phyloP scores from a whole-genome alignment of 2,329 filamentous ascomycete species.

The Neospermospora avenae region DNA sequence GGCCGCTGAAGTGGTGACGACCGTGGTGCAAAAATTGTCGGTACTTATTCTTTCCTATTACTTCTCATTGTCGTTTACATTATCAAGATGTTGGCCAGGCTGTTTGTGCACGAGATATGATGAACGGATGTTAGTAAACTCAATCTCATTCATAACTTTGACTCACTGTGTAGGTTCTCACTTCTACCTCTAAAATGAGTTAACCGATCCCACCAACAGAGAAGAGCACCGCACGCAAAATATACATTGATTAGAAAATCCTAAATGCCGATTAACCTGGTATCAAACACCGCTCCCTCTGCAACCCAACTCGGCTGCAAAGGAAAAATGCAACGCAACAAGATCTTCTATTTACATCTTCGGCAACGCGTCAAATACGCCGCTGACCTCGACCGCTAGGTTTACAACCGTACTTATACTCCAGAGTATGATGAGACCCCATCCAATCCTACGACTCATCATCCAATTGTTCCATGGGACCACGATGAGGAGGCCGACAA shows the following conservation, averaged over 20 bases:
- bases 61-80: too few species aligned
- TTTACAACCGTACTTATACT: conserved; percentile 75
- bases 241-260: background rate
- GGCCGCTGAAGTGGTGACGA: background rate
- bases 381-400: conserved; percentile 72
- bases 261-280: background rate
- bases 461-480: conserved; percentile 86
- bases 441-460: conserved; percentile 79
- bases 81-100: too few species aligned
- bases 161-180: too few species aligned
- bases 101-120: too few species aligned
- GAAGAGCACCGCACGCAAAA: background rate
- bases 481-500: conserved; percentile 72
- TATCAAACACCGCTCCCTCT: conserved; percentile 4
- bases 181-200: too few species aligned
- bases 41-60: too few species aligned
- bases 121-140: too few species aligned
- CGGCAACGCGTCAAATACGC: conserved; percentile 32
- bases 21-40: too few species aligned
- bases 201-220: background rate
- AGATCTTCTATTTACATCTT: background rate
- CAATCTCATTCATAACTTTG: too few species aligned
- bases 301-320: background rate
- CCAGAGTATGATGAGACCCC: conserved; percentile 78
- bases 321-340: background rate